phyloP scores from a whole-genome alignment of 2,329 filamentous ascomycete species.

The Septoria linicola region DNA sequence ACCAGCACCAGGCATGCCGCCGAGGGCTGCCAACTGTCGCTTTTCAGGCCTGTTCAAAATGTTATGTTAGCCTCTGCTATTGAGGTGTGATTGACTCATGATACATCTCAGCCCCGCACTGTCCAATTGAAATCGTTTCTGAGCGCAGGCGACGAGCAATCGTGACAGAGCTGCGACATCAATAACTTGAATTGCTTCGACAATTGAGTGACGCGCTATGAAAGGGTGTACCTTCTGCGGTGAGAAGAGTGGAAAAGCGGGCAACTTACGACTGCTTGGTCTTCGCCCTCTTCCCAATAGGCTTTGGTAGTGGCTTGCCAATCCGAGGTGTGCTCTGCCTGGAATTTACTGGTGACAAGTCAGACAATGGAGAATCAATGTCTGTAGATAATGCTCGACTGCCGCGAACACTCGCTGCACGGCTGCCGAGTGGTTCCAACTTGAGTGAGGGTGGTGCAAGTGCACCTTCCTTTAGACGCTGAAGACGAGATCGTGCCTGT shows the following conservation, averaged over 20 bases:
- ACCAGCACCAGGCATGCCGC: conserved; percentile 65
- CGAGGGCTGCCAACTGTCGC: conserved; percentile 67
- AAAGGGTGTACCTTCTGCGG: neutral
- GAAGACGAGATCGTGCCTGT: conserved; percentile 22
- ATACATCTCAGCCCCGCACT: conserved; percentile 26
- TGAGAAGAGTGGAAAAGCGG: conserved; percentile 9
- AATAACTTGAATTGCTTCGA: neutral
- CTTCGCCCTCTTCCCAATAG: conserved; percentile 38
- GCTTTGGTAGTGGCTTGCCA: conserved; percentile 29
- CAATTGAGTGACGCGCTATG: neutral
- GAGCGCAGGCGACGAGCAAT: neutral
- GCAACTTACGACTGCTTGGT: conserved; percentile 43
- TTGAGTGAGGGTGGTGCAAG: conserved; percentile 28
- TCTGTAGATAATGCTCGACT: conserved; percentile 32
- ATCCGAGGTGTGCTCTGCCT: conserved; percentile 33
- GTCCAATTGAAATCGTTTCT: conserved; percentile 15
- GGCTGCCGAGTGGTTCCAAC: conserved; percentile 28
- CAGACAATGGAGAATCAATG: conserved; percentile 37
- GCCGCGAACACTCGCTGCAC: conserved; percentile 23
- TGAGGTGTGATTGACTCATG: conserved; percentile 5
- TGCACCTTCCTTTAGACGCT: conserved; percentile 22
- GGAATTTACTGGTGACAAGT: conserved; percentile 34
- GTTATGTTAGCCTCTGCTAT: conserved; percentile 28
- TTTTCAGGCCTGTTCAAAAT: conserved; percentile 65
- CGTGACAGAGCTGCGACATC: neutral